phyloP scores from a whole-genome alignment of 2,329 filamentous ascomycete genomes.

The Iodosphaeria phyllophila region DNA sequence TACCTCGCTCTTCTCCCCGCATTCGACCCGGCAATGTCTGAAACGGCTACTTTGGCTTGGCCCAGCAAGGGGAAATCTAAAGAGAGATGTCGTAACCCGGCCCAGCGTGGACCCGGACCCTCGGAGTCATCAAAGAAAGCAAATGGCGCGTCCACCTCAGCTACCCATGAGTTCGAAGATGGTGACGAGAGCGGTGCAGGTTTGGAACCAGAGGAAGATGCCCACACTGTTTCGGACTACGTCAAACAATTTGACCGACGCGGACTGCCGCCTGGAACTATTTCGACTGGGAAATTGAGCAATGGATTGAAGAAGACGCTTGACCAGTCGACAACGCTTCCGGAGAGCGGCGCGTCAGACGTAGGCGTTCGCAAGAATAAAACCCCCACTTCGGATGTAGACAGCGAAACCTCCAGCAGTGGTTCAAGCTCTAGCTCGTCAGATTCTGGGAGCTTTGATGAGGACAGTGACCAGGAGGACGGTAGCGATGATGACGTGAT shows the following conservation, averaged over 20 bases:
- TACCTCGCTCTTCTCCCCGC: constrained; percentile 17
- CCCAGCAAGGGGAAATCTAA: too few species aligned
- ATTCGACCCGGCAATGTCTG: constrained; percentile 12
- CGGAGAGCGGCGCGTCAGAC: too few species aligned
- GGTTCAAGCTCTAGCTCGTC: constrained; percentile 9
- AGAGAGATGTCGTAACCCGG: too few species aligned
- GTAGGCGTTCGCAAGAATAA: too few species aligned
- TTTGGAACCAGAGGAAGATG: constrained; percentile 10
- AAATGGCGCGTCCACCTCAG: too few species aligned
- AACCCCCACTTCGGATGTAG: too few species aligned
- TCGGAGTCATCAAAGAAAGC: too few species aligned
- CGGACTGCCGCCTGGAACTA: constrained; percentile 20
- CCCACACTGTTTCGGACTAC: constrained; percentile 10
- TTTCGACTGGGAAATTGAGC: constrained; percentile 17
- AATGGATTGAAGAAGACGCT: constrained; percentile 4
- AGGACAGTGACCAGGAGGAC: constrained; percentile 5
- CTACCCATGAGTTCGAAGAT: constrained; percentile 10
- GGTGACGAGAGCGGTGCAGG: constrained; percentile 9
- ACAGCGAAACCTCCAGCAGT: constrained; percentile 8
- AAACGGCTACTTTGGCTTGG: too few species aligned
- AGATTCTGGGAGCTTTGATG: too few species aligned
- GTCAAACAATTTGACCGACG: constrained; percentile 16
- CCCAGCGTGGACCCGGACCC: too few species aligned
- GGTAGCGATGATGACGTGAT: constrained; percentile 5
- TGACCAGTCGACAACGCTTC: constrained; percentile 4